Conservation (phyloP, 1,284 basidiomycete genomes). For the Coriolopsis trogii region DNA sequence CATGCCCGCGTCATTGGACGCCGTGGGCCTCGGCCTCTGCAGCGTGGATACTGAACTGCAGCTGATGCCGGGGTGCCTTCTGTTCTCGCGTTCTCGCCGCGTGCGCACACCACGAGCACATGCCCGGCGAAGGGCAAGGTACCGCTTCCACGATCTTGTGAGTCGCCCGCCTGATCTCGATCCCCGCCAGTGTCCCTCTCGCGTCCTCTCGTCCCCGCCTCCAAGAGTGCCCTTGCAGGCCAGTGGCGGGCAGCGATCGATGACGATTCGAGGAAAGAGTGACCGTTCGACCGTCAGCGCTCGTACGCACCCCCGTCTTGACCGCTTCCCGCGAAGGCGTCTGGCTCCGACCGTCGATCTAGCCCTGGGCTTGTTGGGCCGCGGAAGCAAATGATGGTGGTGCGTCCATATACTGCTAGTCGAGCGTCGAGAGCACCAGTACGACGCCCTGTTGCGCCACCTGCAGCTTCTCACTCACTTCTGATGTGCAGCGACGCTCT, state of each 20-base stretch:
- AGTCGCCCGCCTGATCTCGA: constrained; percentile 14
- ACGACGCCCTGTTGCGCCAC: neutral
- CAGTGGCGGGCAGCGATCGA: constrained; percentile 1
- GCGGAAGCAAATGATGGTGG: neutral
- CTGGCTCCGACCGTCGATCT: neutral
- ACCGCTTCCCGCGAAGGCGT: constrained; percentile 4
- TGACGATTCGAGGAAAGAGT: constrained; percentile 5
- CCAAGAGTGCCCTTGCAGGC: constrained; percentile 5
- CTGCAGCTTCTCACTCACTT: neutral
- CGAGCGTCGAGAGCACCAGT: neutral
- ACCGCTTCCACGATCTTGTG: constrained; percentile 26
- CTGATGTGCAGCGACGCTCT: neutral
- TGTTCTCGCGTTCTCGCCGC: constrained; percentile 20
- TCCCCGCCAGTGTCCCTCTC: constrained; percentile 13
- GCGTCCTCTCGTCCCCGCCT: too few species aligned
- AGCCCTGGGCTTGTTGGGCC: constrained; percentile 1
- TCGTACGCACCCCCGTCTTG: constrained; percentile 15
- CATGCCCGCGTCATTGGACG: neutral
- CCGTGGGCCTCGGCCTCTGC: neutral
- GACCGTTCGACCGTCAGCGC: neutral
- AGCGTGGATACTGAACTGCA: constrained; percentile 10
- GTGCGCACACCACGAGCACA: constrained; percentile 6
- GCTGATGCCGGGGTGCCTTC: constrained; percentile 10
- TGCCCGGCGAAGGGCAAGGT: constrained; percentile 14
- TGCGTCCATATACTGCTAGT: neutral